Evolutionary conservation across 495 filamentous ascomycete species (phyloP).

Genomic region (Aspergillus conjunctus): DNA sequence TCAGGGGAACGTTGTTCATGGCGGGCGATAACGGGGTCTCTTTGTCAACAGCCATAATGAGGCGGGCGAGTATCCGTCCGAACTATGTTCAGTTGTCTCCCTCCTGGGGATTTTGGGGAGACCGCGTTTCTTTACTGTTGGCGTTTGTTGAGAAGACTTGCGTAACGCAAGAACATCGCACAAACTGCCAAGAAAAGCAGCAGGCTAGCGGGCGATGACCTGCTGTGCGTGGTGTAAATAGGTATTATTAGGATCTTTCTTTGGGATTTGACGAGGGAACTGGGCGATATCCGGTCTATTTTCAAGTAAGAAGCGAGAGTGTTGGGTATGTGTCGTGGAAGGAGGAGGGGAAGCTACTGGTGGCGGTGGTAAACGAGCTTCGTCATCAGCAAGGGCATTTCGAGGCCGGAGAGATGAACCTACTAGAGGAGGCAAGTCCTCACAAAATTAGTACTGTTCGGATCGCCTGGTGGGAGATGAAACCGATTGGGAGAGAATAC

Average conservation of each 20-base stretch:
- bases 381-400: slow-evolving; percentile 16
- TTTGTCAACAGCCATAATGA: slow-evolving; percentile 23
- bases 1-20: slow-evolving; percentile 34
- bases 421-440: slow-evolving; percentile 1
- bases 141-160: too few relatives aligned
- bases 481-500: not conserved
- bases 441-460: not conserved
- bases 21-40: slow-evolving; percentile 25
- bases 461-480: not conserved
- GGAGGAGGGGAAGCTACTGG: not conserved
- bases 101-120: not conserved
- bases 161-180: too few relatives aligned
- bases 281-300: not conserved
- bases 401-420: slow-evolving; percentile 1
- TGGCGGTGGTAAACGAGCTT: slow-evolving; percentile 6
- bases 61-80: not conserved
- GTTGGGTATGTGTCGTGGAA: not conserved
- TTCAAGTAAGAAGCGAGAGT: not conserved
- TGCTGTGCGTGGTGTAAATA: not conserved
- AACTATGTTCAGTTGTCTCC: not conserved
- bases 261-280: not conserved
- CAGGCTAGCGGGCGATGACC: not conserved
- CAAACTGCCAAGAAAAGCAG: too few relatives aligned
- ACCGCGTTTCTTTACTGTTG: too few relatives aligned
- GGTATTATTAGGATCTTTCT: not conserved